Evolutionary conservation across 768 basidiomycete species (phyloP).

Genomic region (Tylopilus sp.): DNA sequence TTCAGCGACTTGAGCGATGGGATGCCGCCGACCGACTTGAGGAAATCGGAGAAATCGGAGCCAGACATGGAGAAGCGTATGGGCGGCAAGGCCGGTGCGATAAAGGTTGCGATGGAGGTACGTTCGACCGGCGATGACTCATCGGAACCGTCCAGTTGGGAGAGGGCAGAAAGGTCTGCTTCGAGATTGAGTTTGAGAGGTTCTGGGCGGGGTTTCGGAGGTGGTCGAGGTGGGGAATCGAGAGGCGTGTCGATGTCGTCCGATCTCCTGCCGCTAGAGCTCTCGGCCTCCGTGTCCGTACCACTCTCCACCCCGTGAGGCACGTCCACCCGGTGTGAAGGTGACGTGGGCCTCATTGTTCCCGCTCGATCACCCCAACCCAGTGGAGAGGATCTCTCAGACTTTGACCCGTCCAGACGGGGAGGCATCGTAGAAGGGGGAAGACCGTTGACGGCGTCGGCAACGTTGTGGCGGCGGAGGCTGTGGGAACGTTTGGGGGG

Average conservation of each 20-base stretch:
- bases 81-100: conserved; percentile 83
- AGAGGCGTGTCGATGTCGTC: conserved; percentile 23
- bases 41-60: conserved; percentile 75
- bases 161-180: conserved; percentile 13
- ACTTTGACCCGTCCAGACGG: conserved; percentile 18
- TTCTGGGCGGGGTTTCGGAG: conserved; percentile 40
- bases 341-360: conserved; percentile 45
- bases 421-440: conserved; percentile 2
- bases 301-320: conserved; percentile 72
- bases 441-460: background rate
- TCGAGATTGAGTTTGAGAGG: conserved; percentile 27
- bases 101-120: conserved; percentile 70
- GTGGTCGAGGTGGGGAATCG: conserved; percentile 39
- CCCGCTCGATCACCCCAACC: conserved; percentile 22
- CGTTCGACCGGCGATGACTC: conserved; percentile 66
- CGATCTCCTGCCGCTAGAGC: conserved; percentile 36
- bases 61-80: conserved; percentile 88
- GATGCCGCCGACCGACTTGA: conserved; percentile 54
- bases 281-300: conserved; percentile 66
- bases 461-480: conserved; percentile 19
- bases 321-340: conserved; percentile 64
- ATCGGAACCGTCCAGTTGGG: conserved; percentile 40
- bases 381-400: conserved; percentile 19
- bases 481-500: conserved; percentile 34
- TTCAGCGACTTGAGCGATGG: conserved; percentile 47